Conservation (phyloP, 2,329 filamentous ascomycete genomes). For the Fusarium guadeloupense region DNA sequence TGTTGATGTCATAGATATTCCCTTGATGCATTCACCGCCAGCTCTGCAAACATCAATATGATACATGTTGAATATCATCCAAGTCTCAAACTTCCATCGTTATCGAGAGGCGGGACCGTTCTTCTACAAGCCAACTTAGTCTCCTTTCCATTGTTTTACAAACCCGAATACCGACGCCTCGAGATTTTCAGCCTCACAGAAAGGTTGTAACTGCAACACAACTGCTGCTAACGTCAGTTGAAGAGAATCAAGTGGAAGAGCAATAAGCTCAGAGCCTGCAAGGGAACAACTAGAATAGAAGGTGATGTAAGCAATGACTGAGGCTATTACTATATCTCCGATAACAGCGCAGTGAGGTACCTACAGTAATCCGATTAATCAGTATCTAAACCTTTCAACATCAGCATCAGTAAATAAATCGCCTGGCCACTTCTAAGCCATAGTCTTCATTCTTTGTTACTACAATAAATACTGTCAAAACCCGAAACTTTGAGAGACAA, state of each 20-base stretch:
- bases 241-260: background rate
- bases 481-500: constrained; percentile 1
- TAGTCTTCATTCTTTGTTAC: background rate
- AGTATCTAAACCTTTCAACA: constrained; percentile 6
- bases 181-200: constrained; percentile 6
- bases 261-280: constrained; percentile 4
- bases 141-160: background rate
- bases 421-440: constrained; percentile 8
- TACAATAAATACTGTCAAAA: background rate
- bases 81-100: constrained; percentile 15
- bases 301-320: constrained; percentile 28
- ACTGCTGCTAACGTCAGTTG: background rate
- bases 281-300: constrained; percentile 11
- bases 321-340: constrained; percentile 1
- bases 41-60: constrained; percentile 13
- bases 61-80: background rate
- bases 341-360: constrained; percentile 4
- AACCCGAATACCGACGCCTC: constrained; percentile 18
- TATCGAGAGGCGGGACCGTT: constrained; percentile 25
- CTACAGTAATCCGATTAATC: constrained; percentile 6
- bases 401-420: constrained; percentile 8
- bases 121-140: background rate
- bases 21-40: constrained; percentile 14
- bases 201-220: constrained; percentile 5
- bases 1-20: constrained; percentile 24